A percentile compares a stretch with the other conserved stretches of the same genome.
Conservation (phyloP, 2,329 filamentous ascomycete species). For the Gremmenia infestans region DNA sequence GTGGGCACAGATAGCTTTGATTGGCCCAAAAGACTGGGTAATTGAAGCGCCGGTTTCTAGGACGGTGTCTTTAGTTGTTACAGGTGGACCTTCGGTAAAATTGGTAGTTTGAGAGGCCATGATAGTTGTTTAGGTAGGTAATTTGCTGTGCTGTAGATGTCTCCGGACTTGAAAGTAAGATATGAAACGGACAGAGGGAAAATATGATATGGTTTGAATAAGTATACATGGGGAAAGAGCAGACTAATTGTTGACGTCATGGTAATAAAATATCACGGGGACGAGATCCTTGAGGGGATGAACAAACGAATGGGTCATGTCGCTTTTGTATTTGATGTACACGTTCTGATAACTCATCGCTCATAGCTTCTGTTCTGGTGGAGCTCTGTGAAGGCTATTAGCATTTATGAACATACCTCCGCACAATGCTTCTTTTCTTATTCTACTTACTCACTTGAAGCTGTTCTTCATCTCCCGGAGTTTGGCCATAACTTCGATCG, state of each 20-base stretch:
- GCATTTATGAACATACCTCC: neutral
- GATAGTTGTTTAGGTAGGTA: neutral
- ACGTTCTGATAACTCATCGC: neutral
- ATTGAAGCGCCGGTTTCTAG: slow-evolving; percentile 57
- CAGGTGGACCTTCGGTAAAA: slow-evolving; percentile 7
- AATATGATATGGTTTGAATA: too few species aligned
- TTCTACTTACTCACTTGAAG: slow-evolving; percentile 32
- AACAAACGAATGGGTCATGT: too few species aligned
- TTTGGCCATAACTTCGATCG: slow-evolving; percentile 78
- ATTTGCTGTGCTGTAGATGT: neutral
- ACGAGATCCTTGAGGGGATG: neutral
- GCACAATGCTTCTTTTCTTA: neutral
- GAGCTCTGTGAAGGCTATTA: slow-evolving; percentile 7
- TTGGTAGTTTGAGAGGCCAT: slow-evolving; percentile 17
- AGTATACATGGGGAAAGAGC: too few species aligned
- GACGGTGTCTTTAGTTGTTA: slow-evolving; percentile 50
- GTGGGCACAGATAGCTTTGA: slow-evolving; percentile 74
- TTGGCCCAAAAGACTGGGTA: slow-evolving; percentile 62
- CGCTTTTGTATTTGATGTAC: neutral
- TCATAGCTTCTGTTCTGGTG: slow-evolving; percentile 5
- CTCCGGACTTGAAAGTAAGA: too few species aligned
- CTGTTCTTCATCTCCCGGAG: slow-evolving; percentile 86
- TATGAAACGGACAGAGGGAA: too few species aligned
- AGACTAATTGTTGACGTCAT: slow-evolving; percentile 1
- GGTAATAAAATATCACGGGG: neutral